These are phyloP conservation scores for Cephalotrichum gorgonifer DNA, from an alignment of 2,329 filamentous ascomycete species.

Conservation along the genomic window DNA sequence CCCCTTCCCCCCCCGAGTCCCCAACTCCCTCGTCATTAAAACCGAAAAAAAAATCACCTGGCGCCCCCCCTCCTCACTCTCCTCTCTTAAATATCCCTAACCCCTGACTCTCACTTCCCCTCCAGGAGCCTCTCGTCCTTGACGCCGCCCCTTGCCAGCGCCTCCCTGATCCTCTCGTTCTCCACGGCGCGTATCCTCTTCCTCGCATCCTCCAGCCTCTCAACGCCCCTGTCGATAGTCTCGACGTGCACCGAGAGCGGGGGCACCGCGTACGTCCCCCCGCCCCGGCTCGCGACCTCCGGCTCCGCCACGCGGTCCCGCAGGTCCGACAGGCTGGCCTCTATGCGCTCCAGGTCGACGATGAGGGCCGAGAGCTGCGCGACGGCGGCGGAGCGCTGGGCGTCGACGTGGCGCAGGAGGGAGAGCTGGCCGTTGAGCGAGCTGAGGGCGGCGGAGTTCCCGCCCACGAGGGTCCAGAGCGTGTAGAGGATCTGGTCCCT, in stretches of 20 bases:
- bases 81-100: not conserved
- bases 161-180: slow-evolving; percentile 44
- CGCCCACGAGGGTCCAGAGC: slow-evolving; percentile 67
- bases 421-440: slow-evolving; percentile 53
- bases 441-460: slow-evolving; percentile 49
- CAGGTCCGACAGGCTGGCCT: slow-evolving; percentile 59
- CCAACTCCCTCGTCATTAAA: too few species aligned
- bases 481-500: slow-evolving; percentile 58
- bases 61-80: too few species aligned
- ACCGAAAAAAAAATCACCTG: too few species aligned
- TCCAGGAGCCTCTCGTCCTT: slow-evolving; percentile 26
- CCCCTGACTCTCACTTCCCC: not conserved
- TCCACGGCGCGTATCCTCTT: slow-evolving; percentile 48
- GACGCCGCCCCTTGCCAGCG: slow-evolving; percentile 32
- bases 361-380: slow-evolving; percentile 60
- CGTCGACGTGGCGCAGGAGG: slow-evolving; percentile 54
- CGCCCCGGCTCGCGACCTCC: slow-evolving; percentile 35
- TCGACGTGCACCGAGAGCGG: slow-evolving; percentile 66
- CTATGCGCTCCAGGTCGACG: slow-evolving; percentile 64
- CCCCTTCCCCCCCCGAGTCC: too few species aligned
- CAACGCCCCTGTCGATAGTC: slow-evolving; percentile 61
- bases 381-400: slow-evolving; percentile 55
- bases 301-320: slow-evolving; percentile 60
- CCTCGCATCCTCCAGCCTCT: slow-evolving; percentile 57
- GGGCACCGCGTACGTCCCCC: slow-evolving; percentile 16